A percentile compares a stretch with the other conserved stretches of the same genome.
These are phyloP conservation scores for Malbranchea zuffiana DNA, from an alignment of 2,329 filamentous ascomycete species.

Conservation along the genomic window DNA sequence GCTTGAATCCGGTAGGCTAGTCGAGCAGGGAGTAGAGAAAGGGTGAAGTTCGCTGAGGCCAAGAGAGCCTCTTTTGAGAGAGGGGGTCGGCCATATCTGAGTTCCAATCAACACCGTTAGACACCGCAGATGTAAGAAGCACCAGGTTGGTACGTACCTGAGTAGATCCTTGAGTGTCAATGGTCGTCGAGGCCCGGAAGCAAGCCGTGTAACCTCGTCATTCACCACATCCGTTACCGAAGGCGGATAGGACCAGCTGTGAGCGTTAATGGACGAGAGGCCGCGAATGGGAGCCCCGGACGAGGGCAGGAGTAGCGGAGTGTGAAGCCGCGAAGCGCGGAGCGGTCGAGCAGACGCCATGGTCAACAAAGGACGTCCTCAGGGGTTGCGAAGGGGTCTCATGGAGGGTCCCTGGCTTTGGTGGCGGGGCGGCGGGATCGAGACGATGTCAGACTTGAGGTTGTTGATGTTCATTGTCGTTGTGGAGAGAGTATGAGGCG, in stretches of 20 bases:
- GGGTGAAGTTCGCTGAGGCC: slow-evolving; percentile 88
- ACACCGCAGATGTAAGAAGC: not conserved
- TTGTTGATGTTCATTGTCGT: too few species aligned
- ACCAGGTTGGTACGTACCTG: slow-evolving; percentile 46
- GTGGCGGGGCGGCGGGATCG: too few species aligned
- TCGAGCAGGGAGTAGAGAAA: slow-evolving; percentile 80
- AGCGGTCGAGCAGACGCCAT: slow-evolving; percentile 18
- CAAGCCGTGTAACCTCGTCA: slow-evolving; percentile 67
- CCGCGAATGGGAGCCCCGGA: slow-evolving; percentile 1
- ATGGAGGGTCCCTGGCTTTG: too few species aligned
- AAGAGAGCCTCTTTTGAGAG: slow-evolving; percentile 70
- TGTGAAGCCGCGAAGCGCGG: slow-evolving; percentile 9
- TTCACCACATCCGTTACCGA: slow-evolving; percentile 49
- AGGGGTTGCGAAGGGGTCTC: too few species aligned
- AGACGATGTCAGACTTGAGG: too few species aligned
- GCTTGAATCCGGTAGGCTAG: slow-evolving; percentile 90
- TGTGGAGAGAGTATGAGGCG: too few species aligned
- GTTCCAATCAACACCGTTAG: slow-evolving; percentile 12
- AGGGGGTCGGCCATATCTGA: slow-evolving; percentile 67
- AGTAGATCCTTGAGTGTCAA: slow-evolving; percentile 81
- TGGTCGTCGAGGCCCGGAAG: slow-evolving; percentile 65
- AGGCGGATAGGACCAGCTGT: slow-evolving; percentile 34
- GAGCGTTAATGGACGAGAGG: slow-evolving; percentile 9
- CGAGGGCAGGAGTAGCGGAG: slow-evolving; percentile 1
- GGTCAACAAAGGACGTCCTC: too few species aligned